Conservation (phyloP, 257 asterid species). For the Ligustrum vulgare region DNA sequence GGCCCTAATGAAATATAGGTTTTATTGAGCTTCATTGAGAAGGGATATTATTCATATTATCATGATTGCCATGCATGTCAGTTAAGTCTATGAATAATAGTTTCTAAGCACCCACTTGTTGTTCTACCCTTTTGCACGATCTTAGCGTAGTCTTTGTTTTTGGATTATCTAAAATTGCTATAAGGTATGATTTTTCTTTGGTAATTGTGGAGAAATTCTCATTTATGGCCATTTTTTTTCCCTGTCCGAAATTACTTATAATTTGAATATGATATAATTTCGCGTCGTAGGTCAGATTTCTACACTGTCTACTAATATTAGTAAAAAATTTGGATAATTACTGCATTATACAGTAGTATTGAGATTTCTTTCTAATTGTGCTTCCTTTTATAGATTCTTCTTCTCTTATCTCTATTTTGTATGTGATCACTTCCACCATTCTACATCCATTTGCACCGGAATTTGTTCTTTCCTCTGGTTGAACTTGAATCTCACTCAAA, state of each 20-base stretch:
- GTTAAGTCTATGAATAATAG: neutral
- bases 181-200: neutral
- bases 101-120: neutral
- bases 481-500: neutral
- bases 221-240: neutral
- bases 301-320: neutral
- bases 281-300: neutral
- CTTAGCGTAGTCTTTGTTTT: too few species aligned
- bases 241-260: neutral
- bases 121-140: neutral
- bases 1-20: neutral
- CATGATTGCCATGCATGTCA: neutral
- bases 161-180: neutral
- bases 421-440: neutral
- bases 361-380: neutral
- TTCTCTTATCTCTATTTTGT: neutral
- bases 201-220: neutral
- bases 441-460: neutral
- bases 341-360: neutral
- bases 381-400: neutral
- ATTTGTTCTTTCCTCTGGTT: neutral
- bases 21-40: neutral
- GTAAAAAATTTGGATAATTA: neutral
- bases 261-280: neutral
- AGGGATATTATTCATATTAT: neutral